Evolutionary conservation across 345 rosid genomes (phyloP), one percentile per base, ranked within the genome.

Genomic region (Linum lewisii): DNA sequence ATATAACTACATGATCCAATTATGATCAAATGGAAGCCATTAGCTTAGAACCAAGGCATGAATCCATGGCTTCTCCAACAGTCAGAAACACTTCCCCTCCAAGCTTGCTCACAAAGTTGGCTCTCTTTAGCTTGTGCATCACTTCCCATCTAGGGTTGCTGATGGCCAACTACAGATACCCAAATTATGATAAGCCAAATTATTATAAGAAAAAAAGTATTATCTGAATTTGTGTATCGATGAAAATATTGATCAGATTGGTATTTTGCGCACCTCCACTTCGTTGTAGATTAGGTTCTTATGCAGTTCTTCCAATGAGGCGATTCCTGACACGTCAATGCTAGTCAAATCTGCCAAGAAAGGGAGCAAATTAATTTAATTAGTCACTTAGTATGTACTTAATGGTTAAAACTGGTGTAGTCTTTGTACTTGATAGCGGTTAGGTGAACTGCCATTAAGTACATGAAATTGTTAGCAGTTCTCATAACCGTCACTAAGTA

Each of bases 101-200:
- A 26, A 84, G 73, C 71, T 71, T 81, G 42, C 36, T 67, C 67
- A 74, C 79, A 65, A 80, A 80, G 58, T 80, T 80, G 36, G 85
- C 71, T 60, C 76, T 22, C 76, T 66, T 91, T 72, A 91, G 76
- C 80, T 88, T 91, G 79, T 88, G 87, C 56, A 80, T 72, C 67
- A 91, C 96, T 72, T 80, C 76, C 95, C 96, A 88, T 68, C 75
- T 85, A 2, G 96, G 98, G 64, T 83, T 88, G 16, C 75, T 77
- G 51, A 91, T 73, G 25, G 88, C 85, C 62, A 91, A 57, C 98
- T 85, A 82, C n/a, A 15, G 8, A 18, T 7, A 18, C 22, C 8
- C 54, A 7, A n/a, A n/a, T n/a, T n/a, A n/a, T n/a, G n/a, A n/a
- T n/a, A n/a, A n/a, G n/a, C n/a, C n/a, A n/a, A n/a, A n/a, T n/a